Evolutionary conservation across 768 basidiomycete species (phyloP).

Genomic region (Infundibulicybe gibba): DNA sequence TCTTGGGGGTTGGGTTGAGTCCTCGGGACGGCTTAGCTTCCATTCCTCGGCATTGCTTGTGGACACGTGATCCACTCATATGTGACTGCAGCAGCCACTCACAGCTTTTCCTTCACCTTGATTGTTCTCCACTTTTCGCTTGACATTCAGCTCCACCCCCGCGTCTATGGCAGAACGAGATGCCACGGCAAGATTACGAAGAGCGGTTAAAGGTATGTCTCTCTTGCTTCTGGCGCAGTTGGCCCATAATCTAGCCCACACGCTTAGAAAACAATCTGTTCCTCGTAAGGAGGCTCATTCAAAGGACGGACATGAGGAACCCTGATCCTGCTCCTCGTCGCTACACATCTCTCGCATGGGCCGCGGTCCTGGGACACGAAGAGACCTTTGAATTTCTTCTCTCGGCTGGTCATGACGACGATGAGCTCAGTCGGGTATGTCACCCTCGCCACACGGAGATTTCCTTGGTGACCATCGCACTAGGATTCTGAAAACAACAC

Average conservation of each 20-base stretch:
- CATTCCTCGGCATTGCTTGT: no score
- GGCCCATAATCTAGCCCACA: conserved; percentile 10
- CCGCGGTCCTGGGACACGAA: conserved; percentile 82
- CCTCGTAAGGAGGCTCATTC: conserved; percentile 83
- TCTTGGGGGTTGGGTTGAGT: no score
- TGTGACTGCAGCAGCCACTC: conserved; percentile 2
- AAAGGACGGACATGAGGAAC: conserved; percentile 88
- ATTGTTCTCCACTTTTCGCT: conserved; percentile 13
- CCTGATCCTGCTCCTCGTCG: conserved; percentile 73
- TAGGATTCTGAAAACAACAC: conserved; percentile 94
- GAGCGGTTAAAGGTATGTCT: conserved; percentile 71
- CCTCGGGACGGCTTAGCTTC: no score
- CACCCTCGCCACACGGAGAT: background rate
- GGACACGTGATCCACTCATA: conserved; percentile 2
- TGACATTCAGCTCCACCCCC: conserved; percentile 15
- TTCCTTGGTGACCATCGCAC: background rate
- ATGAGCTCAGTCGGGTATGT: conserved; percentile 81
- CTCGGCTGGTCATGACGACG: conserved; percentile 86
- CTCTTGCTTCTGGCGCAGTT: background rate
- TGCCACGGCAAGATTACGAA: conserved; percentile 66
- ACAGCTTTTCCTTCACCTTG: conserved; percentile 5
- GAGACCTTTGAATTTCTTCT: conserved; percentile 93
- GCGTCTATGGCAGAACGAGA: conserved; percentile 79
- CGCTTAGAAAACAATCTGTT: conserved; percentile 88
- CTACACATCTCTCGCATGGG: conserved; percentile 90